phyloP scores from a whole-genome alignment of 2,329 filamentous ascomycete species.

The Apiospora malaysiana region DNA sequence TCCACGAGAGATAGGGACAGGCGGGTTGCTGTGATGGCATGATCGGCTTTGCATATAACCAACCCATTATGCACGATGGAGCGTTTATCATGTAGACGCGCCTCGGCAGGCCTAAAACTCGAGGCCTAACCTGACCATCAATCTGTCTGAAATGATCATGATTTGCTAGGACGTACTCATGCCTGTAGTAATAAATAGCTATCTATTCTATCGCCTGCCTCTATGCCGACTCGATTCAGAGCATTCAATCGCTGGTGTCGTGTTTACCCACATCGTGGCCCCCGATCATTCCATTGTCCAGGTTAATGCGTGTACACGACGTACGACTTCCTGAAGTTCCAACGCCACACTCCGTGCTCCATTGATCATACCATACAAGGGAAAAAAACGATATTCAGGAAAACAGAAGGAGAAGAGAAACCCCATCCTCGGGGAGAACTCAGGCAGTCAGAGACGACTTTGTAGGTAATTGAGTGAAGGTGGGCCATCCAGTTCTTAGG shows the following conservation, averaged over 20 bases:
- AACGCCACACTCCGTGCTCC: constrained; percentile 16
- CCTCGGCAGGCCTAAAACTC: too few species aligned
- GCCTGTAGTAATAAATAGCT: not conserved
- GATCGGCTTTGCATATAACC: too few species aligned
- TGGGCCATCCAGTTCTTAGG: constrained; percentile 35
- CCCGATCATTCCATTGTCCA: not conserved
- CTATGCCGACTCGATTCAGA: not conserved
- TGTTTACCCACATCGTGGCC: not conserved
- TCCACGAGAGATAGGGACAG: too few species aligned
- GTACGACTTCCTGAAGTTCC: constrained; percentile 4
- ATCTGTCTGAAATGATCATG: not conserved
- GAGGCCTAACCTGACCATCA: too few species aligned
- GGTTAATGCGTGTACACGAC: not conserved
- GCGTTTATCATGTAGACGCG: too few species aligned
- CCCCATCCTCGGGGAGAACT: not conserved
- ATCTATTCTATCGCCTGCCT: constrained; percentile 7
- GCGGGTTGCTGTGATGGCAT: too few species aligned
- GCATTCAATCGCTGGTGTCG: constrained; percentile 1
- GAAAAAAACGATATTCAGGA: constrained; percentile 29
- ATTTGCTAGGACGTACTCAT: not conserved
- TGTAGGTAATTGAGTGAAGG: not conserved
- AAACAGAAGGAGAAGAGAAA: constrained; percentile 26
- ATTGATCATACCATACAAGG: constrained; percentile 3
- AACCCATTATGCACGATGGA: too few species aligned
- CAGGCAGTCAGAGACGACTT: too few species aligned